Percentiles rank a stretch among this genome's conserved stretches.
Evolutionary conservation across 169 alveolate genomes (phyloP).

Genomic region (Theileria annulata): DNA sequence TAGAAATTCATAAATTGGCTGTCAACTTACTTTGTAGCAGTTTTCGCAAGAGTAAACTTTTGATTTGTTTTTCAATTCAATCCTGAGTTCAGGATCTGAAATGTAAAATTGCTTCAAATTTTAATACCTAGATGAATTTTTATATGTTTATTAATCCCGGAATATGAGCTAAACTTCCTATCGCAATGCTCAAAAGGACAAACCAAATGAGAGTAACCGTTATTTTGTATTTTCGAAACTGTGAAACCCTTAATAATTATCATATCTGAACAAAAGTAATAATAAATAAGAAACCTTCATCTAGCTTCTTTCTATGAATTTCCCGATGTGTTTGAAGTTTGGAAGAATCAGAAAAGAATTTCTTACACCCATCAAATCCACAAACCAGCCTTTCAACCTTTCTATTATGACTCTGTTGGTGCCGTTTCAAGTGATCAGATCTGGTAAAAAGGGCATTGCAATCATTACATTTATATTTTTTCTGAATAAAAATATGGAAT

Average conservation of each 20-base stretch:
- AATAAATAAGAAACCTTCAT: constrained; percentile 5
- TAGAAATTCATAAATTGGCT: background rate
- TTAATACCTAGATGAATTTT: constrained; percentile 11
- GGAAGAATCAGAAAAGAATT: background rate
- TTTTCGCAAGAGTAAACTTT: constrained; percentile 12
- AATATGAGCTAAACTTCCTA: constrained; percentile 43
- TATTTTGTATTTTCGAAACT: constrained; percentile 22
- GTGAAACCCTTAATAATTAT: constrained; percentile 33
- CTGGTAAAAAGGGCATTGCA: constrained; percentile 64
- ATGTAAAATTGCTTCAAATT: background rate
- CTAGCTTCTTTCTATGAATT: constrained; percentile 34
- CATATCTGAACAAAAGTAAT: constrained; percentile 13
- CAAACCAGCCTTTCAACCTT: constrained; percentile 36
- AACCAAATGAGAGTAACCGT: constrained; percentile 1
- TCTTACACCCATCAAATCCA: constrained; percentile 58
- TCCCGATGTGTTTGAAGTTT: constrained; percentile 24
- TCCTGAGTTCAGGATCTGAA: constrained; percentile 10
- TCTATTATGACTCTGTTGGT: constrained; percentile 53
- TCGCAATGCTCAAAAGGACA: constrained; percentile 42
- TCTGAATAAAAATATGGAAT: constrained; percentile 11
- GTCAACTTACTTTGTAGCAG: constrained; percentile 8
- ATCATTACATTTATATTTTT: constrained; percentile 42
- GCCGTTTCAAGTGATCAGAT: constrained; percentile 74
- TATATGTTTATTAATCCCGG: constrained; percentile 56
- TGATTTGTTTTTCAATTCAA: background rate